Percentiles rank a stretch among this genome's conserved stretches.
phyloP scores from a whole-genome alignment of 139 green algal genomes.

The Zygnema cylindricum region DNA sequence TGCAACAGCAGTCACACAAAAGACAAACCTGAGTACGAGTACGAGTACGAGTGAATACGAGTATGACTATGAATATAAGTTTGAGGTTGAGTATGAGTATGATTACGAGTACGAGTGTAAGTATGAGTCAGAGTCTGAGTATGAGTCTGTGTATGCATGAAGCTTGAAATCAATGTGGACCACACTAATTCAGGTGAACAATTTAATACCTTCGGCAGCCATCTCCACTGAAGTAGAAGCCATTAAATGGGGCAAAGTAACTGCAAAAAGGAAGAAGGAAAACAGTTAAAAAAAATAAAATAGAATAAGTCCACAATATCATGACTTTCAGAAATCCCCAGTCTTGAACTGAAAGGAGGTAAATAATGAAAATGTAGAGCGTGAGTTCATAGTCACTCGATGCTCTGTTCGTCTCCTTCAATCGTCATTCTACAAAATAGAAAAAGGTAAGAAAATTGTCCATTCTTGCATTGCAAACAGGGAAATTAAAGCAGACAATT shows the following conservation, averaged over 20 bases:
- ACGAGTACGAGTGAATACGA: too few species aligned
- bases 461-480: neutral
- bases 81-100: too few species aligned
- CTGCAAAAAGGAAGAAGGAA: neutral
- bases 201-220: constrained; percentile 62
- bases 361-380: too few species aligned
- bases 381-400: too few species aligned
- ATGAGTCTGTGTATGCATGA: too few species aligned
- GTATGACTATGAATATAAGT: too few species aligned
- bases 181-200: neutral
- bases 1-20: neutral
- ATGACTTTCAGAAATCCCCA: neutral
- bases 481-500: neutral
- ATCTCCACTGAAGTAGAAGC: constrained; percentile 84
- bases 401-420: too few species aligned
- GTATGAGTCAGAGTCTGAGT: too few species aligned
- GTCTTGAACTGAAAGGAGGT: neutral
- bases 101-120: too few species aligned
- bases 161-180: neutral
- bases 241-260: constrained; percentile 90
- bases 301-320: neutral
- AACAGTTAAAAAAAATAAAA: too few species aligned
- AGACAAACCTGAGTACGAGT: too few species aligned
- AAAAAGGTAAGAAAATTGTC: neutral
- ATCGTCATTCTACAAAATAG: constrained; percentile 3